Conservation (phyloP, 164 flowering plant species). For the Nymphaea colorata region DNA sequence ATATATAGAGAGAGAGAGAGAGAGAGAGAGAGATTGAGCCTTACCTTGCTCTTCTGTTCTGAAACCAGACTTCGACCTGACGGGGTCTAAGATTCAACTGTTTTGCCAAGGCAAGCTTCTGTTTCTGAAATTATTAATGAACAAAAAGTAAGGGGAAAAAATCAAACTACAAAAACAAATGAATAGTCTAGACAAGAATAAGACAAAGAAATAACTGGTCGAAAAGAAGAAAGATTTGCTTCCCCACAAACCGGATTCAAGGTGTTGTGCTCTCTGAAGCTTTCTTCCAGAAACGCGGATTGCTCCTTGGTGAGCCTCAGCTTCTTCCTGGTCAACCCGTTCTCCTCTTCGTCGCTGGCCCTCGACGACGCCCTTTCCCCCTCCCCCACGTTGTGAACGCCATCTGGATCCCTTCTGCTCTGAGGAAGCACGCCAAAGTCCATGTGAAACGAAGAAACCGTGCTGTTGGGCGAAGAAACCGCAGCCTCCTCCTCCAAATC, state of each 20-base stretch:
- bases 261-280: slow-evolving; percentile 86
- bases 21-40: no score
- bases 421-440: slow-evolving; percentile 33
- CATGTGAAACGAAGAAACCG: slow-evolving; percentile 49
- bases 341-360: slow-evolving; percentile 70
- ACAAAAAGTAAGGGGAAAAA: neutral
- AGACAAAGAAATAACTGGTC: no score
- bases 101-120: slow-evolving; percentile 65
- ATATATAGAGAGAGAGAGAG: no score
- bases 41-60: slow-evolving; percentile 83
- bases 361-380: slow-evolving; percentile 38
- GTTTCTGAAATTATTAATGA: slow-evolving; percentile 41
- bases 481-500: slow-evolving; percentile 34
- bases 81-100: slow-evolving; percentile 73
- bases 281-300: slow-evolving; percentile 90
- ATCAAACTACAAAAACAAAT: neutral
- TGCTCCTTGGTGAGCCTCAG: slow-evolving; percentile 80
- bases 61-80: slow-evolving; percentile 95
- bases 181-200: neutral
- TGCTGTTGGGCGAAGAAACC: slow-evolving; percentile 49
- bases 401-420: slow-evolving; percentile 28
- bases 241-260: slow-evolving; percentile 69
- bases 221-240: neutral
- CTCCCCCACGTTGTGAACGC: slow-evolving; percentile 23
- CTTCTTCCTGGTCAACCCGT: slow-evolving; percentile 57